Percentiles rank a stretch among this genome's conserved stretches.
Evolutionary conservation across 495 filamentous ascomycete species (phyloP).

Genomic region (Chaetomium cochliodes): DNA sequence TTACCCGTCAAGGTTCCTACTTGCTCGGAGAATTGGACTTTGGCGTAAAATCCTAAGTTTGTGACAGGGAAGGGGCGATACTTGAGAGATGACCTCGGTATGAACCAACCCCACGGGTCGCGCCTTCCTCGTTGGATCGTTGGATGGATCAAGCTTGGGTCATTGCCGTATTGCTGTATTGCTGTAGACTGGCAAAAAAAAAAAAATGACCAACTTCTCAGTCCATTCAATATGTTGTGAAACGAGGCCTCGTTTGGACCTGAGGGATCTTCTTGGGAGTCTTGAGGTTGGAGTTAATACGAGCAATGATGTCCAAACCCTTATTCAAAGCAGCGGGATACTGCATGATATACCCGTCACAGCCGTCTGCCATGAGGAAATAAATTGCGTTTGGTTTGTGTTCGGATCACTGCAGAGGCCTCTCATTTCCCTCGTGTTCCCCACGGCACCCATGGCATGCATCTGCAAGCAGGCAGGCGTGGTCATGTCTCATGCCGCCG

Average conservation of each 20-base stretch:
- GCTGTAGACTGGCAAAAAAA: neutral
- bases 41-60: neutral
- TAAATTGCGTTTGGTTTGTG: constrained; percentile 16
- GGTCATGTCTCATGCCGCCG: neutral
- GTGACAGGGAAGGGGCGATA: neutral
- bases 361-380: neutral
- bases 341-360: constrained; percentile 22
- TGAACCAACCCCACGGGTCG: neutral
- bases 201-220: neutral
- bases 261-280: no score
- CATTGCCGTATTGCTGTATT: neutral
- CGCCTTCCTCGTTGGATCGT: neutral
- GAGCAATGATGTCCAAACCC: neutral
- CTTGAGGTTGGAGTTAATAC: neutral
- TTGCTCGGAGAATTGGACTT: neutral
- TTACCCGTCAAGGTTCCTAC: neutral
- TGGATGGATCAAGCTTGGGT: no score
- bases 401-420: constrained; percentile 18
- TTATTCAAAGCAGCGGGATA: constrained; percentile 6
- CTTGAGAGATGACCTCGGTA: no score
- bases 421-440: constrained; percentile 25
- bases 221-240: neutral
- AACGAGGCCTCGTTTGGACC: neutral
- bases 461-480: neutral
- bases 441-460: neutral